Conservation (phyloP, 1,284 basidiomycete species). For the Mycosarcoma mackinlayi region DNA sequence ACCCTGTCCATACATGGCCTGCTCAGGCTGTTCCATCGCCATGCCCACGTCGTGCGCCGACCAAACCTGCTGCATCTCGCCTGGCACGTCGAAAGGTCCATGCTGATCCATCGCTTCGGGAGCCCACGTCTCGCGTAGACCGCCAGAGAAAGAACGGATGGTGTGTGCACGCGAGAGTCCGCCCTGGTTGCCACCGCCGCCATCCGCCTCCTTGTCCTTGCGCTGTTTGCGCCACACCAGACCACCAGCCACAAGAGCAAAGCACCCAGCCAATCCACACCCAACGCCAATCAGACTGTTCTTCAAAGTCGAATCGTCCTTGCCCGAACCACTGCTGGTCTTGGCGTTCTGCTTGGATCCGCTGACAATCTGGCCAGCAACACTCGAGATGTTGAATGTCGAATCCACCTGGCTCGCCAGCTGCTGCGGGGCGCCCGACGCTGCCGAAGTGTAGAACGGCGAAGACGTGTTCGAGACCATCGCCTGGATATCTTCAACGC, state of each 20-base stretch:
- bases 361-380: constrained; percentile 17
- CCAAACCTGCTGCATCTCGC: constrained; percentile 41
- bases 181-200: constrained; percentile 11
- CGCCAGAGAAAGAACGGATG: constrained; percentile 50
- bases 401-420: constrained; percentile 60
- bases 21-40: constrained; percentile 8
- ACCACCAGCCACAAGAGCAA: constrained; percentile 40
- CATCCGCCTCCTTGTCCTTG: constrained; percentile 14
- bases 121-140: constrained; percentile 58
- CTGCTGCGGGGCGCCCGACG: constrained; percentile 50
- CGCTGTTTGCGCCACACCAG: constrained; percentile 43
- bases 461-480: constrained; percentile 47
- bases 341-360: constrained; percentile 13
- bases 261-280: constrained; percentile 43
- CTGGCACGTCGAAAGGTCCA: constrained; percentile 7
- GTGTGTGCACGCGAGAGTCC: constrained; percentile 42
- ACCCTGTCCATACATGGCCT: constrained; percentile 2
- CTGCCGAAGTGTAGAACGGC: constrained; percentile 54
- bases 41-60: constrained; percentile 17
- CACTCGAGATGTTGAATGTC: constrained; percentile 52
- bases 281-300: constrained; percentile 60
- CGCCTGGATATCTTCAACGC: constrained; percentile 36
- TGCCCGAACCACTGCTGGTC: constrained; percentile 6
- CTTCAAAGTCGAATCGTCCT: constrained; percentile 32
- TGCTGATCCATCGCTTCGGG: constrained; percentile 50